Conservation (phyloP, 202 grass and related monocot genomes). For the Bolboschoenoplectus hybrid region DNA sequence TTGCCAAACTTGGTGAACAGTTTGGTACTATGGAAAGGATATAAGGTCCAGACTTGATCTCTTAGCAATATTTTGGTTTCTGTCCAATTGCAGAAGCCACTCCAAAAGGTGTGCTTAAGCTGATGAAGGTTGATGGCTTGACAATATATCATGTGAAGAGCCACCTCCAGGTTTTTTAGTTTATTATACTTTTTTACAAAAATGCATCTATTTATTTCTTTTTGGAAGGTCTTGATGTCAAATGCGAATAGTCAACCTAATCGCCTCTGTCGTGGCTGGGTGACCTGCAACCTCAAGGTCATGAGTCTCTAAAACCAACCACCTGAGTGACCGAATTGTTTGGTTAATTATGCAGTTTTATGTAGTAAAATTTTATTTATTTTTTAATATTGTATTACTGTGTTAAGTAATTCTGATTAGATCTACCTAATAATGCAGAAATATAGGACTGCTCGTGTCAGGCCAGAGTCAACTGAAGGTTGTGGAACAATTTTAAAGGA, state of each 20-base stretch:
- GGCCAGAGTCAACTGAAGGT: conserved; percentile 78
- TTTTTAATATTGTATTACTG: background rate
- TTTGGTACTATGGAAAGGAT: background rate
- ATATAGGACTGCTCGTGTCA: conserved; percentile 80
- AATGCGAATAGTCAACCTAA: background rate
- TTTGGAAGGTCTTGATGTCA: background rate
- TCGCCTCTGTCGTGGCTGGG: background rate
- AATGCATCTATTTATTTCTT: background rate
- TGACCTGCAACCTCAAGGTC: conserved; percentile 1
- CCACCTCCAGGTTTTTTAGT: conserved; percentile 73
- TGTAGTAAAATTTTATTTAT: background rate
- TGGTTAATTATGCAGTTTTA: conserved; percentile 7
- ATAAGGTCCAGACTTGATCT: background rate
- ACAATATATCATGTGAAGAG: conserved; percentile 99
- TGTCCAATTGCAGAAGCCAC: conserved; percentile 68
- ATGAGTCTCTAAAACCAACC: background rate
- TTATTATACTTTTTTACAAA: conserved; percentile 29
- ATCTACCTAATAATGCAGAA: conserved; percentile 62
- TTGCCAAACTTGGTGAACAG: background rate
- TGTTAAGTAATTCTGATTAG: conserved; percentile 35
- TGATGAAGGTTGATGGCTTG: conserved; percentile 91
- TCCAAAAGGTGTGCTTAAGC: conserved; percentile 88
- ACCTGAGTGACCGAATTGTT: background rate
- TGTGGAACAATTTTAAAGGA: conserved; percentile 34
- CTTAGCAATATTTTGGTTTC: conserved; percentile 25